A percentile compares a stretch with the other conserved stretches of the same genome.
Conservation (phyloP, 106 monocot genomes). For the Alisma plantagoaquatica region DNA sequence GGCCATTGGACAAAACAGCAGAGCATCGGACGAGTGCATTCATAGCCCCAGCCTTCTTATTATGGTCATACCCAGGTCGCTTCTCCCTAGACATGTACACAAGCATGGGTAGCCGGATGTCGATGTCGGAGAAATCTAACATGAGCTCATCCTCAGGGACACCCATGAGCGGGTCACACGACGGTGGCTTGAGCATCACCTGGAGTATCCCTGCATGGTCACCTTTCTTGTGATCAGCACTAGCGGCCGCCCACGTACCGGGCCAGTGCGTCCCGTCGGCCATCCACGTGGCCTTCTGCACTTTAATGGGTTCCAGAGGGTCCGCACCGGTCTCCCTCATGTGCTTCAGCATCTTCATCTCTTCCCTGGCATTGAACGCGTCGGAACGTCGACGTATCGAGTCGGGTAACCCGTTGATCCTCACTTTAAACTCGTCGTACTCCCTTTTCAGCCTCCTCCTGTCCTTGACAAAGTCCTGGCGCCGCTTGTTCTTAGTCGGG, state of each 20-base stretch:
- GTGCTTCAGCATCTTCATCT: slow-evolving; percentile 16
- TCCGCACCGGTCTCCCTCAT: slow-evolving; percentile 17
- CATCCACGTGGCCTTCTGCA: slow-evolving; percentile 38
- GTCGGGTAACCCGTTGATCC: slow-evolving; percentile 28
- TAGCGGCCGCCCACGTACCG: slow-evolving; percentile 20
- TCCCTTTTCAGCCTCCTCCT: slow-evolving; percentile 28
- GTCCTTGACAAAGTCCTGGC: slow-evolving; percentile 33
- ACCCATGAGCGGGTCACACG: slow-evolving; percentile 5
- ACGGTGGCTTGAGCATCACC: slow-evolving; percentile 17
- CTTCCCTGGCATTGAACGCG: slow-evolving; percentile 21
- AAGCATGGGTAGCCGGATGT: slow-evolving; percentile 20
- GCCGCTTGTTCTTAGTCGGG: slow-evolving; percentile 31
- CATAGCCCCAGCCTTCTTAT: slow-evolving; percentile 28
- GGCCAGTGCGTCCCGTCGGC: slow-evolving; percentile 34
- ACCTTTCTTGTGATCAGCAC: slow-evolving; percentile 10
- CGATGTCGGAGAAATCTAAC: slow-evolving; percentile 18
- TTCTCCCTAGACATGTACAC: slow-evolving; percentile 23
- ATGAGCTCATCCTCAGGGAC: slow-evolving; percentile 9
- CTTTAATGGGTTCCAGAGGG: slow-evolving; percentile 17
- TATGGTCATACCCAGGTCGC: slow-evolving; percentile 21
- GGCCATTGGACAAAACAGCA: slow-evolving; percentile 19
- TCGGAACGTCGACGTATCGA: slow-evolving; percentile 29
- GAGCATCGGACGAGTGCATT: slow-evolving; percentile 21
- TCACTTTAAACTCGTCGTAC: slow-evolving; percentile 45
- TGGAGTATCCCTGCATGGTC: slow-evolving; percentile 33